Evolutionary conservation across 2,329 filamentous ascomycete species (phyloP).

Genomic region (Orbilia brochopaga): DNA sequence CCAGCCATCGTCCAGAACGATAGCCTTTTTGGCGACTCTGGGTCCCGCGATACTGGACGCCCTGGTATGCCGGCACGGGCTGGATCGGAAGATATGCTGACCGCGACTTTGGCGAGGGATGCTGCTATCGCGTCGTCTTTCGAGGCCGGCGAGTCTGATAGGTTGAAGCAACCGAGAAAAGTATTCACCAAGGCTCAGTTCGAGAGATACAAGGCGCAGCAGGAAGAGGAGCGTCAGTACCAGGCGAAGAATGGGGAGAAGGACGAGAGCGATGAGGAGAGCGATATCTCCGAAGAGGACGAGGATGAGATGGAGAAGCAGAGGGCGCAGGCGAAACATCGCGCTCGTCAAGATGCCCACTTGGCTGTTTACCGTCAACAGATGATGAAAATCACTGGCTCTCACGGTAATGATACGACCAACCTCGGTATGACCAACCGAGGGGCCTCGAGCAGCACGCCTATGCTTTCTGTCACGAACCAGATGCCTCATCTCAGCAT

Average conservation of each 20-base stretch:
- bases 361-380: constrained; percentile 88
- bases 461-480: constrained; percentile 58
- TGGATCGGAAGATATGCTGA: constrained; percentile 55
- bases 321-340: constrained; percentile 74
- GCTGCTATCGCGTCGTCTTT: constrained; percentile 61
- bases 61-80: constrained; percentile 50
- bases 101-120: constrained; percentile 58
- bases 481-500: constrained; percentile 54
- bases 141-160: constrained; percentile 57
- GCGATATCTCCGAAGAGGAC: constrained; percentile 65
- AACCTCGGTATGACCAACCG: constrained; percentile 55
- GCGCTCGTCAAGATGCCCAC: constrained; percentile 86
- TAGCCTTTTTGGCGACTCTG: constrained; percentile 24
- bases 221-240: constrained; percentile 70
- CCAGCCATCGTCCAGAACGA: constrained; percentile 35
- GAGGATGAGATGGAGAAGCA: constrained; percentile 72
- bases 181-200: constrained; percentile 91
- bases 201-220: constrained; percentile 73
- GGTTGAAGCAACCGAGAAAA: constrained; percentile 65
- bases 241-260: constrained; percentile 59
- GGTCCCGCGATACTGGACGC: constrained; percentile 52
- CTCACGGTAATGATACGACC: constrained; percentile 52
- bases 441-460: constrained; percentile 57
- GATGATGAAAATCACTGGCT: constrained; percentile 95
- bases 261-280: constrained; percentile 61